phyloP scores from a whole-genome alignment of 2,329 filamentous ascomycete species.

The Stagonosporopsis tanaceti region DNA sequence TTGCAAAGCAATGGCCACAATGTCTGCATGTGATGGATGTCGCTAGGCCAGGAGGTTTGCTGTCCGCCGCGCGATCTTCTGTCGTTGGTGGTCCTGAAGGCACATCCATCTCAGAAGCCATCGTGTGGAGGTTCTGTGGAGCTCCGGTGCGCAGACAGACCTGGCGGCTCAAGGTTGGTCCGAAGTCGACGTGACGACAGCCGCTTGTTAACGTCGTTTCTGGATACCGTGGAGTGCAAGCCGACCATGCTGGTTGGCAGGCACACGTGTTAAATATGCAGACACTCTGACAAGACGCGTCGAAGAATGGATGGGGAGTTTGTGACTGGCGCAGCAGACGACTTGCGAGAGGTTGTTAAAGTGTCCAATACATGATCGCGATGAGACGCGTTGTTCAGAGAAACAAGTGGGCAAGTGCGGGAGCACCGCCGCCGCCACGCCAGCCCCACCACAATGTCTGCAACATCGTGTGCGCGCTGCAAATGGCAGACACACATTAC shows the following conservation, averaged over 20 bases:
- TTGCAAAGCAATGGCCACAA: constrained; percentile 7
- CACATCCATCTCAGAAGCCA: constrained; percentile 1
- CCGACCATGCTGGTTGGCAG: constrained; percentile 6
- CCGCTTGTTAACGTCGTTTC: not conserved
- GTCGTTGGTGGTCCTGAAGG: not conserved
- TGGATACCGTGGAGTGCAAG: constrained; percentile 8
- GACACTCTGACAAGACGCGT: not conserved
- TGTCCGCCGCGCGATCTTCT: not conserved
- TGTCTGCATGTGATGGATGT: constrained; percentile 10
- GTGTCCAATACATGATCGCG: not conserved
- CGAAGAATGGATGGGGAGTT: not conserved
- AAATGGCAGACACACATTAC: not conserved
- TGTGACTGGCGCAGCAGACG: not conserved
- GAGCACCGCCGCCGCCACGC: constrained; percentile 1
- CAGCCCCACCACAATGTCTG: not conserved
- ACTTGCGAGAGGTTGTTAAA: not conserved
- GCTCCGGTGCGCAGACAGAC: not conserved
- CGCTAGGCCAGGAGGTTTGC: not conserved
- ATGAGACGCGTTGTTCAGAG: constrained; percentile 5
- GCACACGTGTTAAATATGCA: not conserved
- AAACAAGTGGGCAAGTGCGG: not conserved
- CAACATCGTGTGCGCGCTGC: not conserved
- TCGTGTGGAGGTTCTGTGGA: not conserved
- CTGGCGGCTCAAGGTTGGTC: not conserved
- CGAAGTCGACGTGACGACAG: not conserved